Percentiles rank a stretch among this genome's conserved stretches.
Conservation (phyloP, 805 yeast genomes). For the Lachancea thermotolerans region DNA sequence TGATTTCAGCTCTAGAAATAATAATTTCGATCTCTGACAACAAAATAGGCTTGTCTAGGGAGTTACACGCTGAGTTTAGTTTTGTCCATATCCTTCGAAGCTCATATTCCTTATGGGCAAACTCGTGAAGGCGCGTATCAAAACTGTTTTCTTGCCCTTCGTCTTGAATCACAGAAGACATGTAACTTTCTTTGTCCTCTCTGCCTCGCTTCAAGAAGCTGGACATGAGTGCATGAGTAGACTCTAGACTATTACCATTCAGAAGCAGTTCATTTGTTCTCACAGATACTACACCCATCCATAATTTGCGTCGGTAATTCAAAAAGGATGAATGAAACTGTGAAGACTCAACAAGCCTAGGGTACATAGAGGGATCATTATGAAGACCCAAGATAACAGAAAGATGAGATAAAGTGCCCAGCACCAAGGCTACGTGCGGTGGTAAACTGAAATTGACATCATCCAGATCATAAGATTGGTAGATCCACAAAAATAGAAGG, state of each 20-base stretch:
- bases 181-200: not conserved
- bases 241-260: not conserved
- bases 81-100: not conserved
- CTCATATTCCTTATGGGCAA: slow-evolving; percentile 3
- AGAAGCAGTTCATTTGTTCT: slow-evolving; percentile 2
- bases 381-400: slow-evolving; percentile 6
- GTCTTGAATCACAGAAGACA: slow-evolving; percentile 1
- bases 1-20: not conserved
- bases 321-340: not conserved
- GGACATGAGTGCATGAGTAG: not conserved
- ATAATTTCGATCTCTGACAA: not conserved
- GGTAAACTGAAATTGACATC: not conserved
- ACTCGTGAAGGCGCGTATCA: slow-evolving; percentile 5
- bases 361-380: slow-evolving; percentile 6
- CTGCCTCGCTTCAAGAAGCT: not conserved
- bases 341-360: not conserved
- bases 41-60: not conserved
- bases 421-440: not conserved
- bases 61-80: not conserved
- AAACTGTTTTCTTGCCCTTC: not conserved
- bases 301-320: slow-evolving; percentile 8
- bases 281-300: slow-evolving; percentile 3
- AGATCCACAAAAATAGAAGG: slow-evolving; percentile 15
- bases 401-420: slow-evolving; percentile 1
- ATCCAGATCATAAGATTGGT: not conserved